Base-by-base conservation (phyloP, 2,329 filamentous ascomycete genomes). In the Aspergillus viridinutans region DNA sequence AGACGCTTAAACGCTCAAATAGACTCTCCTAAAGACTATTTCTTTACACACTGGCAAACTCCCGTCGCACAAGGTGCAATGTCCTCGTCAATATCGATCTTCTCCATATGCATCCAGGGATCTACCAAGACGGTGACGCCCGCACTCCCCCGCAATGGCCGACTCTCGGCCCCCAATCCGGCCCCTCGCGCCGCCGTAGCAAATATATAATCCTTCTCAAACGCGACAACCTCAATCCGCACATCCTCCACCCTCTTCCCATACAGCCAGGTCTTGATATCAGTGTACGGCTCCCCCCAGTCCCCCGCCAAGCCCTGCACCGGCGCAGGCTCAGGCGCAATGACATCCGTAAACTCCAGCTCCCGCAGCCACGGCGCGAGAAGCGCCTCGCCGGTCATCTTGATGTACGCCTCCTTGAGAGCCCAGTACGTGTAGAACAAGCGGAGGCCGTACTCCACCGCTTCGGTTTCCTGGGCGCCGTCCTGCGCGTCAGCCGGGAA, bases 341-440 rank as follows among this genome's bases (percentile, higher is more conserved):
- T 72, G 0, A 87, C 85, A 55, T 83, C 76, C 57, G 76, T 76
- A 63, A 88, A 88, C 58, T 87, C 85, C 23, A 87, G 69, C 47
- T 84, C 76, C 55, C 78, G 77, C 35, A 87, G 73, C 85, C 85
- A 87, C 2, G 77, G 75, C 1, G 85, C 85, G 7, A 87, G 73
- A 20, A 88, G 71, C 0, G 83, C 85, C 66, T 87, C 85, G 6
- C 85, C 85, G 4, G 83, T 83, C 66, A 88, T 82, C 73, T 87
- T 88, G 67, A 87, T 83, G 69, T 86, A 87, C 1, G 85, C 83
- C 66, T 88, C 85, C 66, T 87, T 87, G 55, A 85, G 80, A 62
- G 81, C 83, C 81, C 85, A 88, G 65, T 82, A 85, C 0, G 84
- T 81, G 62, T 86, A 88, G 67, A 88, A 88, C 1, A 83, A 75